Evolutionary conservation across 345 rosid species (phyloP), one percentile per base, ranked within the genome.

Genomic region (Psidium guajava): DNA sequence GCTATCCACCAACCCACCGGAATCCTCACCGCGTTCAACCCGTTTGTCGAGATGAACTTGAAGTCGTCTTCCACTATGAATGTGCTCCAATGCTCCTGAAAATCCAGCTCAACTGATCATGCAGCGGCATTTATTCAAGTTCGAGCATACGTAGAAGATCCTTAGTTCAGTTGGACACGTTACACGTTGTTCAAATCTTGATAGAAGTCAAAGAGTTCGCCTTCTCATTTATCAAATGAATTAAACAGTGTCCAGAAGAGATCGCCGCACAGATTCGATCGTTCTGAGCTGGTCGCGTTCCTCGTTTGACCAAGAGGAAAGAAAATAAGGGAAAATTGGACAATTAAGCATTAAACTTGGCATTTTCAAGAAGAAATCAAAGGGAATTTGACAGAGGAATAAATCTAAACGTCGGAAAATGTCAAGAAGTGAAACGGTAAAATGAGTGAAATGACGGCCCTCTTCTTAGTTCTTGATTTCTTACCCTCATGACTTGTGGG

Each of bases 1-100:
- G 93, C 93, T 50, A 92, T 94, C 96, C 94, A 94, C 96, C 95
- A 93, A 3, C 94, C 96, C 53, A 91, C 94, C 0, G 95, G 96
- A 81, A 94, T 91, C 87, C 95, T 91, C 74, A 92, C 95, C 1
- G 91, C 91, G 84, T 92, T 86, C 5, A 94, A 25, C 59, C 94
- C 92, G 56, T 90, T 91, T 58, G 82, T n/a, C 11, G 94, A 89
- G 61, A 93, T 90, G 91, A 90, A 92, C 84, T 92, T 89, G 87
- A 94, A 94, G 85, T 94, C 95, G 7, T 90, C 88, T 86, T 94
- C 94, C 24, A 89, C 92, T 82, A 94, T 91, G 87, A 85, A 94
- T 69, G 93, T 91, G 24, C 81, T 90, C 94, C 96, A 92, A 53
- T 94, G 95, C 56, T 90, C 91, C 95, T 93, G 93, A 82, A 16